These are phyloP conservation scores for Saccharomyces cerevisiae DNA, from an alignment of 805 yeast genomes.

Conservation along the genomic window DNA sequence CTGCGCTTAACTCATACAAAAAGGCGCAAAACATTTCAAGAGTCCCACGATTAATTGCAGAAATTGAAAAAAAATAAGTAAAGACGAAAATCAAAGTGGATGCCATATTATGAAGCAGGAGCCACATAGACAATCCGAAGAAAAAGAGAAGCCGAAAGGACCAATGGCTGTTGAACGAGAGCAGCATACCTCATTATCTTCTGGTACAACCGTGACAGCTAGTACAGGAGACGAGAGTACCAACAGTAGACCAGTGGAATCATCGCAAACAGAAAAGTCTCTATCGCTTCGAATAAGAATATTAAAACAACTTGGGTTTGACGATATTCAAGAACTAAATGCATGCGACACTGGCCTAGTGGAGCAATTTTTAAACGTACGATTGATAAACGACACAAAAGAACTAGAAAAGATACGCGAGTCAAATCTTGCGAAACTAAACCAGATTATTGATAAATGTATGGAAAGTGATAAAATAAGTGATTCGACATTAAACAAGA, in stretches of 20 bases:
- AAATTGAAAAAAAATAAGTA: not conserved
- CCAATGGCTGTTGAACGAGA: not conserved
- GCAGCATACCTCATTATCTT: not conserved
- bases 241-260: not conserved
- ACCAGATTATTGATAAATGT: conserved; percentile 15
- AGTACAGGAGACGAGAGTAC: not conserved
- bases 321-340: conserved; percentile 4
- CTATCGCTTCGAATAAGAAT: not conserved
- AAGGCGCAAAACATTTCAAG: not conserved
- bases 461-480: conserved; percentile 11
- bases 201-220: not conserved
- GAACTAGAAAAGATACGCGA: conserved; percentile 15
- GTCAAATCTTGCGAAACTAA: conserved; percentile 15
- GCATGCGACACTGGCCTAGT: conserved; percentile 7
- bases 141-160: not conserved
- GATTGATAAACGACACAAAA: conserved; percentile 13
- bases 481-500: conserved; percentile 8
- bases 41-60: not conserved
- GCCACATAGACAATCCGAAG: not conserved
- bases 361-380: conserved; percentile 12
- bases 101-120: not conserved
- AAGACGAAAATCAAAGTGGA: not conserved
- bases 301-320: conserved; percentile 9
- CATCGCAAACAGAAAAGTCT: not conserved
- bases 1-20: not conserved